phyloP scores from a whole-genome alignment of 352 stramenopile genomes.

The Pythium rishiriense region DNA sequence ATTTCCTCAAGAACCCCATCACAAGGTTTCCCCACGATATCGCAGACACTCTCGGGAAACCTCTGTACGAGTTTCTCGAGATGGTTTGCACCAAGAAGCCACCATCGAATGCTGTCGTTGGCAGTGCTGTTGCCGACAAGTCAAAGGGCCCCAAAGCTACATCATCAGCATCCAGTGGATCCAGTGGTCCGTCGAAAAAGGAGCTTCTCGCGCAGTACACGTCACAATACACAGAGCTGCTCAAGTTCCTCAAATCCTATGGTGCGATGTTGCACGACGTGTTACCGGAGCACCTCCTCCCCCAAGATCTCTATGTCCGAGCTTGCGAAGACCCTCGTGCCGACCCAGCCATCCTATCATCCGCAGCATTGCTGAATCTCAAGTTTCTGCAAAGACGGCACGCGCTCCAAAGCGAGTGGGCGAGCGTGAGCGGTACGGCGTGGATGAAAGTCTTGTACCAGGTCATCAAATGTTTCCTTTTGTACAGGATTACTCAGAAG shows the following conservation, averaged over 20 bases:
- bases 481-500: slow-evolving; percentile 89
- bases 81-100: slow-evolving; percentile 89
- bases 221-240: slow-evolving; percentile 81
- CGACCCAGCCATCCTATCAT: slow-evolving; percentile 50
- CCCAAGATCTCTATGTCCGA: slow-evolving; percentile 78
- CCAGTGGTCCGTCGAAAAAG: slow-evolving; percentile 41
- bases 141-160: slow-evolving; percentile 30
- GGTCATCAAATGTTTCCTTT: slow-evolving; percentile 91
- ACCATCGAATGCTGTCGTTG: slow-evolving; percentile 34
- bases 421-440: slow-evolving; percentile 39
- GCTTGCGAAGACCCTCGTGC: slow-evolving; percentile 68
- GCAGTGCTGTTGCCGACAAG: slow-evolving; percentile 23
- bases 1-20: slow-evolving; percentile 72
- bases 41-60: slow-evolving; percentile 68
- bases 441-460: slow-evolving; percentile 92
- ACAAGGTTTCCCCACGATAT: slow-evolving; percentile 79
- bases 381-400: slow-evolving; percentile 57
- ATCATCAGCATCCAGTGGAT: not conserved
- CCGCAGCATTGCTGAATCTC: slow-evolving; percentile 33
- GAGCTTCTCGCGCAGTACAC: slow-evolving; percentile 58
- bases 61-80: slow-evolving; percentile 89
- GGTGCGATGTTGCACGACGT: slow-evolving; percentile 91
- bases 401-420: slow-evolving; percentile 62
- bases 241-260: slow-evolving; percentile 92
- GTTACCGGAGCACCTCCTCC: slow-evolving; percentile 73